Evolutionary conservation across 108 stramenopile species (phyloP).

Genomic region (Phaeodactylum tricornutum): DNA sequence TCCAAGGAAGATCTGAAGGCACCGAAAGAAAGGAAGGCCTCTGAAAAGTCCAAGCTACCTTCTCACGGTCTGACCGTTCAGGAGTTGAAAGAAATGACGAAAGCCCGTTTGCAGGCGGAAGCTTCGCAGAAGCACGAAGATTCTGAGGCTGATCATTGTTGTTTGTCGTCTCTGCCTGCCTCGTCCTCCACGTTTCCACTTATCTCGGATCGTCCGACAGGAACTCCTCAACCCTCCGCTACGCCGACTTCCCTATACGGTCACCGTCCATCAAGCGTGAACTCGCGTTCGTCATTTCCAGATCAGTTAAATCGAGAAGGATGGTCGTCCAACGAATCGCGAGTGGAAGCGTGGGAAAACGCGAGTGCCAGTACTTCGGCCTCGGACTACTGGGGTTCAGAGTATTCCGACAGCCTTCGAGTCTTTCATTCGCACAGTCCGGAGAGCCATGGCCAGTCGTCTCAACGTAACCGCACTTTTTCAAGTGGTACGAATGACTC

Average conservation of each 20-base stretch:
- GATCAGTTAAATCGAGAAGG: no score
- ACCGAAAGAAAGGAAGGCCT: background rate
- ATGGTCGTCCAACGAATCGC: slow-evolving; percentile 3
- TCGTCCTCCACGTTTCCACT: background rate
- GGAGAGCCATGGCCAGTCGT: background rate
- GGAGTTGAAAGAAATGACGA: slow-evolving; percentile 90
- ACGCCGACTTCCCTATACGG: no score
- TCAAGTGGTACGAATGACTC: background rate
- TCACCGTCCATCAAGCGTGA: no score
- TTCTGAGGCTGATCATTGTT: background rate
- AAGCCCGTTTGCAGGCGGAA: slow-evolving; percentile 71
- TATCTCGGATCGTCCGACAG: slow-evolving; percentile 3
- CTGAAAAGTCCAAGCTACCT: slow-evolving; percentile 46
- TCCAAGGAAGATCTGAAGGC: no score
- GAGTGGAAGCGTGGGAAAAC: slow-evolving; percentile 39
- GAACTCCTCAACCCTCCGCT: background rate
- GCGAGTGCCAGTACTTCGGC: slow-evolving; percentile 34
- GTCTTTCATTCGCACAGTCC: no score
- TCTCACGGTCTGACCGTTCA: slow-evolving; percentile 89
- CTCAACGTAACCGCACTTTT: background rate
- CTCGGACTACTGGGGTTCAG: slow-evolving; percentile 47
- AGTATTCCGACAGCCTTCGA: no score
- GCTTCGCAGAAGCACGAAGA: slow-evolving; percentile 23
- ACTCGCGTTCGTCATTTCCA: no score
- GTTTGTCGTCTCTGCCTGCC: background rate